Evolutionary conservation across 202 grass and related monocot species (phyloP).

Genomic region (Musa balbisiana): DNA sequence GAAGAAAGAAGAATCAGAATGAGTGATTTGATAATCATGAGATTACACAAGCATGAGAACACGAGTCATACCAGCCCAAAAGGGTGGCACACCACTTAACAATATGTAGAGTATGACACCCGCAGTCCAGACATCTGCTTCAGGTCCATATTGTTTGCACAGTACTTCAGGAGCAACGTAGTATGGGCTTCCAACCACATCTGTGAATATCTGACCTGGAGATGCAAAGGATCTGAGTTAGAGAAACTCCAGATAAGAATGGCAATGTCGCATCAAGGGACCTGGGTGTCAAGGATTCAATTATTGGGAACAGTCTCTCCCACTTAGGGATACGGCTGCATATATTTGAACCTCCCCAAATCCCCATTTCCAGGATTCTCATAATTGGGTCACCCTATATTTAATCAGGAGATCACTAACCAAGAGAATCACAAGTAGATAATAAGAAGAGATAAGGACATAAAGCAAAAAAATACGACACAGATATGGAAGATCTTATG

Average conservation of each 20-base stretch:
- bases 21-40: conserved; percentile 14
- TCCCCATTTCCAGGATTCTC: too few species aligned
- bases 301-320: too few species aligned
- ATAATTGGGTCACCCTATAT: too few species aligned
- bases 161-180: conserved; percentile 97
- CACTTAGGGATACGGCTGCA: too few species aligned
- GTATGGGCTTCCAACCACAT: conserved; percentile 90
- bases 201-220: conserved; percentile 77
- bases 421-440: neutral
- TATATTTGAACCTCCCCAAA: too few species aligned
- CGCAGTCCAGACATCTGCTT: conserved; percentile 93
- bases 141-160: conserved; percentile 75
- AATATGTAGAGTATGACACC: conserved; percentile 92
- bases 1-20: conserved; percentile 7
- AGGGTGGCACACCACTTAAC: conserved; percentile 92
- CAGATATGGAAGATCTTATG: too few species aligned
- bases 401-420: neutral
- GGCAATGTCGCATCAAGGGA: neutral
- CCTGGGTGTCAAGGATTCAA: neutral
- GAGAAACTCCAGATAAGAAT: neutral
- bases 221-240: conserved; percentile 14
- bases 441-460: neutral
- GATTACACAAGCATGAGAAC: conserved; percentile 10
- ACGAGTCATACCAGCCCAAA: conserved; percentile 72
- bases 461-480: neutral